These are phyloP conservation scores for Phyllostachys edulis DNA, from an alignment of 176 grass and related monocot genomes.

Conservation along the genomic window DNA sequence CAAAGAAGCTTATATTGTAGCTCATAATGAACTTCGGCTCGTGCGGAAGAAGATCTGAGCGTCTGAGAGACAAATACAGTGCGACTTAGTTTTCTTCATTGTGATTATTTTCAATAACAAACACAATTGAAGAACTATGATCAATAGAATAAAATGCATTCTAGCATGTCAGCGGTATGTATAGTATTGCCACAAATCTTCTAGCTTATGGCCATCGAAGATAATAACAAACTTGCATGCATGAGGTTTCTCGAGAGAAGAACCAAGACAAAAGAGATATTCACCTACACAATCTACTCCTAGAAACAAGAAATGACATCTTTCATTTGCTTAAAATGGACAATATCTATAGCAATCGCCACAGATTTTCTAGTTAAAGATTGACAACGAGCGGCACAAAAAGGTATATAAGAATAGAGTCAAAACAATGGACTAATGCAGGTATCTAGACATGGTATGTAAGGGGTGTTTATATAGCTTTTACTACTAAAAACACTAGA, in stretches of 20 bases:
- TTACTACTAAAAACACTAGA: background rate
- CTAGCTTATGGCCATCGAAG: background rate
- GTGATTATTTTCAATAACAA: background rate
- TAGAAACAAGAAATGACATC: background rate
- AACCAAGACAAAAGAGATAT: background rate
- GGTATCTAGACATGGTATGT: background rate
- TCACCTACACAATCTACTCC: slow-evolving; percentile 19
- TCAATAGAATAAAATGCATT: slow-evolving; percentile 15
- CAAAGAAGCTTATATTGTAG: too few relatives aligned
- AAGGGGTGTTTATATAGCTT: slow-evolving; percentile 10
- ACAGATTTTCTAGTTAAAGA: slow-evolving; percentile 2
- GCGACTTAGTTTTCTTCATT: background rate
- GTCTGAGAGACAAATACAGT: slow-evolving; percentile 73
- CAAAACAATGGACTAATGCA: background rate
- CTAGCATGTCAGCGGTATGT: background rate
- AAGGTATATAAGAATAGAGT: background rate
- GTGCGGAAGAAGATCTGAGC: too few relatives aligned
- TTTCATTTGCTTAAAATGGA: background rate
- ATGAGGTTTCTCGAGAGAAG: background rate
- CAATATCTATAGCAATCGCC: background rate
- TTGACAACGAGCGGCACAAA: background rate
- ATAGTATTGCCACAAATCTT: background rate
- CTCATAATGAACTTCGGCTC: too few relatives aligned
- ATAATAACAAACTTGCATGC: background rate
- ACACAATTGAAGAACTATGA: background rate